phyloP scores from a whole-genome alignment of 352 stramenopile species.

The Achlya hypogyna region DNA sequence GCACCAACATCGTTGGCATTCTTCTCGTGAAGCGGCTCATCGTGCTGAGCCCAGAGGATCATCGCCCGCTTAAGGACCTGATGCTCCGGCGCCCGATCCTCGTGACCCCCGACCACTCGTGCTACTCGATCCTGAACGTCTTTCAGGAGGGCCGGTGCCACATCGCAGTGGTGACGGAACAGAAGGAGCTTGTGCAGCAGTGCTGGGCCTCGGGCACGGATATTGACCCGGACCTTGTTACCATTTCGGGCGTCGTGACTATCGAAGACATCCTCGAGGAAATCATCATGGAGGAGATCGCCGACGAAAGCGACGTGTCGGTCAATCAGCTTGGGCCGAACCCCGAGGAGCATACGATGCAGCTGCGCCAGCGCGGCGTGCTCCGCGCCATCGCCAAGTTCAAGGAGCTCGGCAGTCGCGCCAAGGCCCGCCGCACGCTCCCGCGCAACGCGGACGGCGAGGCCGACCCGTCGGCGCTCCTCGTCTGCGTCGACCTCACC shows the following conservation, averaged over 20 bases:
- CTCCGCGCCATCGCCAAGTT: constrained; percentile 9
- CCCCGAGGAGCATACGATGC: neutral
- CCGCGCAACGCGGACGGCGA: neutral
- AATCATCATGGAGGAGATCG: constrained; percentile 45
- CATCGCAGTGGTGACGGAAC: constrained; percentile 28
- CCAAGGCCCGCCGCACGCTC: neutral
- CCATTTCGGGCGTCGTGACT: constrained; percentile 48
- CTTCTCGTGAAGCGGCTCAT: constrained; percentile 48
- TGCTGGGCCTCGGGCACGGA: constrained; percentile 1
- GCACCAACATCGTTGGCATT: constrained; percentile 32
- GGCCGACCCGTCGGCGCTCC: neutral
- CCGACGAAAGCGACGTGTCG: constrained; percentile 35
- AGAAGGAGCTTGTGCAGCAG: constrained; percentile 24
- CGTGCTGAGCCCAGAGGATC: constrained; percentile 33
- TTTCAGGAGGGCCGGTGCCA: constrained; percentile 43
- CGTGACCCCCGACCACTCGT: constrained; percentile 33
- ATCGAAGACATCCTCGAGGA: constrained; percentile 57
- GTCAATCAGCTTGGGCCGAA: neutral
- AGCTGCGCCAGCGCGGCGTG: constrained; percentile 1
- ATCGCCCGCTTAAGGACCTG: constrained; percentile 24
- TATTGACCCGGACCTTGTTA: constrained; percentile 26
- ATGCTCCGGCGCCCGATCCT: constrained; percentile 34
- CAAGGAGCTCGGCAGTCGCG: neutral
- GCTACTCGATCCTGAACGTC: constrained; percentile 50
- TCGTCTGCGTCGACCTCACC: neutral